Evolutionary conservation across 192 early-diverging fungal species (phyloP), one percentile per base, ranked within the genome.

Genomic region (Coemansia sp.): DNA sequence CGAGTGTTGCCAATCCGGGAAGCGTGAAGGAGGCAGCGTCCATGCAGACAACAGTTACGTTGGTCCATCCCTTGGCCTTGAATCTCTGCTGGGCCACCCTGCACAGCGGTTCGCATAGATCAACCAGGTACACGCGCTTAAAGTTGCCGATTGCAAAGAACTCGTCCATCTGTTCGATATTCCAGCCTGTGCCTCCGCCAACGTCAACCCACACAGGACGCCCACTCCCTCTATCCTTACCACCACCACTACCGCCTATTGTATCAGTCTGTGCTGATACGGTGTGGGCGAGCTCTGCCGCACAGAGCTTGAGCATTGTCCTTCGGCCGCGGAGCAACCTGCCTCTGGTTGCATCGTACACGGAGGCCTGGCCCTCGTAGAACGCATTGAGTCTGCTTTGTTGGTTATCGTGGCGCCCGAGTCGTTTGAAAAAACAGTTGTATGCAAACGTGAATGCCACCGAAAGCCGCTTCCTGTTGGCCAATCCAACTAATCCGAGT

Each of bases 271-370:
- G 26, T 26, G 26, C 26, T 26, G 42, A 12, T 43, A 12, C 42
- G 42, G 10, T 43, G 39, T 37, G 57, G 6, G 48, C 78, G 8
- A 94, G 77, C 67, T 94, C 91, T 18, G 92, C 93, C 18, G 91
- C 91, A 52, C 90, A 89, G n/a, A 93, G 83, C 36, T 87, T 87
- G n/a, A 95, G 83, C 90, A 92, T 93, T 41, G 90, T 91, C 62
- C 69, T 85, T 32, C 92, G 82, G 26, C 93, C 92, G 58, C 92
- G 87, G 26, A 95, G 77, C 49, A 95, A 75, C 43, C 87, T 67
- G 13, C 80, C 68, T 32, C 93, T 88, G 19, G 93, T 92, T 1
- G 85, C 85, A 65, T 95, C 93, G 66, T 92, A 95, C 9, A 93
- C 86, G 13, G 87, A 84, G 10, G 93, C 92, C 64, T 93, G 92